Evolutionary conservation across 768 basidiomycete species (phyloP).

Genomic region (Trametes cinnabarina): DNA sequence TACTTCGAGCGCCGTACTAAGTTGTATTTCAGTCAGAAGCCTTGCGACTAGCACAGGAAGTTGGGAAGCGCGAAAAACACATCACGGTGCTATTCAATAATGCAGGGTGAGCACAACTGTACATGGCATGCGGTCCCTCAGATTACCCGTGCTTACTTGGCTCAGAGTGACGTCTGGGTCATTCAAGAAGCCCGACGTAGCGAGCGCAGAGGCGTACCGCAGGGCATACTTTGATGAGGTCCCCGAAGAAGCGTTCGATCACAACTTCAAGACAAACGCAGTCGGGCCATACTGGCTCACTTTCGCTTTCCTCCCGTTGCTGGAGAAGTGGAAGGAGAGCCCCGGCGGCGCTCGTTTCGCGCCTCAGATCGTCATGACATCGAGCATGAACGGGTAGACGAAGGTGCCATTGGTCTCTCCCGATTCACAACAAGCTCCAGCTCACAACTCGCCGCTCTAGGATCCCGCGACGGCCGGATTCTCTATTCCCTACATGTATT

Average conservation of each 20-base stretch:
- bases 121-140: too few species aligned
- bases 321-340: constrained; percentile 45
- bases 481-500: constrained; percentile 46
- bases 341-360: constrained; percentile 35
- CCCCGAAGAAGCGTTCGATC: constrained; percentile 37
- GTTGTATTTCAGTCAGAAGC: constrained; percentile 38
- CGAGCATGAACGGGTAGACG: constrained; percentile 53
- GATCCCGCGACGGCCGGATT: constrained; percentile 41
- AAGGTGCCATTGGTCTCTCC: constrained; percentile 31
- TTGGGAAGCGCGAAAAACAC: constrained; percentile 37
- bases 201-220: constrained; percentile 37
- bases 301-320: constrained; percentile 53
- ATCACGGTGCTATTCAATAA: constrained; percentile 51
- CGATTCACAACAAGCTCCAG: not conserved
- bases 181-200: constrained; percentile 28
- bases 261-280: constrained; percentile 38
- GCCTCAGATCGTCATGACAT: constrained; percentile 49
- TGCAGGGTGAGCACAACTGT: constrained; percentile 33
- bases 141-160: too few species aligned
- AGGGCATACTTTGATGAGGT: constrained; percentile 40
- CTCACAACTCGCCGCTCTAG: constrained; percentile 17
- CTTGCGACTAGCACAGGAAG: constrained; percentile 38
- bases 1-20: too few species aligned
- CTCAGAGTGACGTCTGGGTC: constrained; percentile 28
- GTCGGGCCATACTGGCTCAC: constrained; percentile 54